Base-by-base conservation (phyloP, 2,329 filamentous ascomycete species). In the Hyphodiscus sp. region DNA sequence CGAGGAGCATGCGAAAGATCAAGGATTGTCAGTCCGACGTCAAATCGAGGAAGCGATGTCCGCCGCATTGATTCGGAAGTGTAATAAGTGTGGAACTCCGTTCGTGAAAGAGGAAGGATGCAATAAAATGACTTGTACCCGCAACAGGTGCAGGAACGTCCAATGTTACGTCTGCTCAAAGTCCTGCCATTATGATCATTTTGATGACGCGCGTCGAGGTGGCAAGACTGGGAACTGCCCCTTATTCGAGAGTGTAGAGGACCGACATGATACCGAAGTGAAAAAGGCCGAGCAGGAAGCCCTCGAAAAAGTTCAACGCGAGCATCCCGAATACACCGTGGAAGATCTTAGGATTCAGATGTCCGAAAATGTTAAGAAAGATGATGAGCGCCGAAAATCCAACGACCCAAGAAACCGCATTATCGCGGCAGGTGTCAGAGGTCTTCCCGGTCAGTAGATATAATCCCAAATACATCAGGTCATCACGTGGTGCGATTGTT, bases 31-130 rank as follows among this genome's bases (percentile, higher is more conserved):
- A 3, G 74, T 80, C 18, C 81, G 87, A 16, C 86, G 86, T 58
- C 69, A 75, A 2, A 81, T 95, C 29, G 90, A 95, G 68, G 89
- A 95, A 67, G 89, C 89, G 19, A 92, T 91, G 86, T 89, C 87
- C 2, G 77, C 79, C 16, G 90, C 90, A 1, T 64, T 95, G 60
- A 86, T 95, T 51, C 80, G 90, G 19, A 82, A 75, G 26, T 95
- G 90, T 74, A 89, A 89, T 61, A 77, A 77, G 59, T 83, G 80
- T 73, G 64, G 64, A 68, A 65, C 59, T 1, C 82, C 84, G 0
- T 94, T 92, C 62, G 79, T 95, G 67, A 95, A 95, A 66, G 79
- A 85, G 38, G 68, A 73, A 30, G 90, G 90, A 2, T 95, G 90
- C 72, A 95, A 95, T 71, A 91, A 91, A 70, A 89, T 95, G 80